A percentile compares a stretch with the other conserved stretches of the same genome.
These are phyloP conservation scores for Pseudogymnoascus sp. DNA, from an alignment of 2,329 filamentous ascomycete genomes.

Conservation along the genomic window DNA sequence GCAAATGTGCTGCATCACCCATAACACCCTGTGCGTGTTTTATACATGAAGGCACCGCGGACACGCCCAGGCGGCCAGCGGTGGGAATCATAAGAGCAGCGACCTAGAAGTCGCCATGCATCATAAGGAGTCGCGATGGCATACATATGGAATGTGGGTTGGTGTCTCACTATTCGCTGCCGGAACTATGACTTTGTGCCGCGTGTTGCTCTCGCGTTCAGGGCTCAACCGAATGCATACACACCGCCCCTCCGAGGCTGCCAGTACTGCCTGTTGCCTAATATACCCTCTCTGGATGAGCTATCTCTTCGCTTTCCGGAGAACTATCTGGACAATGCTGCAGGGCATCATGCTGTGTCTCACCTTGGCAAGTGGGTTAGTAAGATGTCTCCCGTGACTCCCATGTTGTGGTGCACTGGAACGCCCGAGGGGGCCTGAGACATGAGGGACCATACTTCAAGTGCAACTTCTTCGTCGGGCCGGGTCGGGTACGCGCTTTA, in stretches of 20 bases:
- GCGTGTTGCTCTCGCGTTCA: background rate
- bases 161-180: background rate
- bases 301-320: background rate
- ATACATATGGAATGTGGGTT: background rate
- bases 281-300: background rate
- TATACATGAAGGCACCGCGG: background rate
- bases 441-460: background rate
- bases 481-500: background rate
- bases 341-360: background rate
- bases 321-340: background rate
- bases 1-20: background rate
- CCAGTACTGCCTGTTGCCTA: background rate
- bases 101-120: background rate
- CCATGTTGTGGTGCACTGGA: background rate
- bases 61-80: background rate
- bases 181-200: background rate
- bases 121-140: background rate
- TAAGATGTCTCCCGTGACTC: background rate
- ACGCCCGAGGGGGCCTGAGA: background rate
- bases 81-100: background rate
- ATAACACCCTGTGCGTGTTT: background rate
- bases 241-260: background rate
- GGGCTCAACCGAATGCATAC: background rate
- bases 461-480: background rate
- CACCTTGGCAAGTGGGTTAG: background rate